Conservation (phyloP, 2,329 filamentous ascomycete genomes). For the Pseudofabraea citricarpa region DNA sequence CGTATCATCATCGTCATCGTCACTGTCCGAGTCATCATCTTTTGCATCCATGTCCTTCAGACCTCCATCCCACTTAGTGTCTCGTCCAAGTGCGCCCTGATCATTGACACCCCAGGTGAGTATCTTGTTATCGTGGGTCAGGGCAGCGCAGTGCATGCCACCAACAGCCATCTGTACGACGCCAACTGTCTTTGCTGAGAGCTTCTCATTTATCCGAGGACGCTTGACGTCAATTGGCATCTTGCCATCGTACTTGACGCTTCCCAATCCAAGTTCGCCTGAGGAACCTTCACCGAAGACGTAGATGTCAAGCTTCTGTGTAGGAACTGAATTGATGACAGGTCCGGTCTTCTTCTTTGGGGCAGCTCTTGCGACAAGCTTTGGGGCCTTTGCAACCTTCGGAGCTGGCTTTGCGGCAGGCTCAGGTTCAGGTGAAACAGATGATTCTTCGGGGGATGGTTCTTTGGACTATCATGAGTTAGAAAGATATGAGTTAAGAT, state of each 20-base stretch:
- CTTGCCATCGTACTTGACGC: slow-evolving; percentile 54
- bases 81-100: slow-evolving; percentile 72
- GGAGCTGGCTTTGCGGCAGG: slow-evolving; percentile 19
- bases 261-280: slow-evolving; percentile 79
- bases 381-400: slow-evolving; percentile 14
- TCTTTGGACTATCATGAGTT: too few relatives aligned
- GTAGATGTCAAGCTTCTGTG: slow-evolving; percentile 63
- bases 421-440: too few relatives aligned
- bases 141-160: slow-evolving; percentile 74
- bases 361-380: slow-evolving; percentile 17
- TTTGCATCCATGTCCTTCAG: slow-evolving; percentile 52
- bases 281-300: slow-evolving; percentile 76
- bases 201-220: slow-evolving; percentile 62
- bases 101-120: slow-evolving; percentile 88
- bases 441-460: too few relatives aligned
- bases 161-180: slow-evolving; percentile 74
- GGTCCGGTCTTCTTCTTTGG: slow-evolving; percentile 27
- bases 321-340: slow-evolving; percentile 60
- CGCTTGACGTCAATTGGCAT: slow-evolving; percentile 67
- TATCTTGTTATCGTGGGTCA: slow-evolving; percentile 77
- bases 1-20: slow-evolving; percentile 44
- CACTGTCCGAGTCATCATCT: slow-evolving; percentile 37
- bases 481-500: too few relatives aligned
- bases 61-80: slow-evolving; percentile 65
- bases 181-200: slow-evolving; percentile 51